Evolutionary conservation across 2,329 filamentous ascomycete genomes (phyloP), one percentile per base, ranked within the genome.

Genomic region (Aspergillus thermomutatus): DNA sequence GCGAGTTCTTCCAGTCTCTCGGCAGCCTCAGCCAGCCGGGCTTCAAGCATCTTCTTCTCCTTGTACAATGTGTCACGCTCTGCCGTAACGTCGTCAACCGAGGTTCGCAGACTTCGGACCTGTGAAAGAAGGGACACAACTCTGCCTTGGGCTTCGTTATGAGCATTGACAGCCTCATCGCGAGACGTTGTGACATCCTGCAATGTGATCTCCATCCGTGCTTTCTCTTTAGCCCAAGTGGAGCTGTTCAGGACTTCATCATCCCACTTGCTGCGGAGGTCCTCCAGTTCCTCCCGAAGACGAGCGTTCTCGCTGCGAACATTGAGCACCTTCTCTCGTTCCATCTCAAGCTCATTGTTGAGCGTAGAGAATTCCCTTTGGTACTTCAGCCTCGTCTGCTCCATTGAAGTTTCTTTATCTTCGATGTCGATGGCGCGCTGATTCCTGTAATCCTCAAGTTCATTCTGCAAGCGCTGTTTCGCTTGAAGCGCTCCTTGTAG

Each of bases 141-240:
- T 81, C 96, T 96, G 72, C 90, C 84, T 72, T 97, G 94, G 2
- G 92, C 92, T 64, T 97, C 93, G 68, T 94, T 96, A 74, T 99
- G 94, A 0, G 94, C 93, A 65, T 87, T 88, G 51, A 92, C 89
- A 9, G 94, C 93, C 73, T 99, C 94, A 63, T 99, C 93, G 2
- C 93, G 87, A n/a, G 92, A 96, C 50, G 90, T 87, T 10, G 90
- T 89, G 31, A 97, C 84, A 71, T 97, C 92, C 51, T 93, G 87
- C 54, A 99, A 81, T 4, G 92, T 95, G 58, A 92, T 86, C 72
- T 97, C 93, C 43, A 99, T 82, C 17, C 93, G 88, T 17, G 91
- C 84, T 80, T 97, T 97, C 77, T 99, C 93, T 79, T 99, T 99
- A 11, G 92, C 92, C 92, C 94, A 97, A 0, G 93, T 96, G 17